Conservation (phyloP, 164 flowering plant genomes). For the Nelumbo lutea region DNA sequence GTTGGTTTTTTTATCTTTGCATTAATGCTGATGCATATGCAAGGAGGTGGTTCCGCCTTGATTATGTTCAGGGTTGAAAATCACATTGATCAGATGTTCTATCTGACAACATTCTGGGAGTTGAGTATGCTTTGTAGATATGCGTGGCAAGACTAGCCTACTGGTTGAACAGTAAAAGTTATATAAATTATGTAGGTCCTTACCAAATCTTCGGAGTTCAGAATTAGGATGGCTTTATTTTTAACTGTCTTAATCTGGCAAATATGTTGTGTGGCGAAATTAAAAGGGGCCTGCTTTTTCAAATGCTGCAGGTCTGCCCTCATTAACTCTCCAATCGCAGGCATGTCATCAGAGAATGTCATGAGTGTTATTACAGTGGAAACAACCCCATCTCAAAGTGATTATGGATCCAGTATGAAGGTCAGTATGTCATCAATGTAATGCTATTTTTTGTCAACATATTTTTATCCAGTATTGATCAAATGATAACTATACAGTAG, state of each 20-base stretch:
- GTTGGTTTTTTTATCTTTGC: too few species aligned
- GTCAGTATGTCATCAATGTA: constrained; percentile 19
- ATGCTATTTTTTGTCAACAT: not conserved
- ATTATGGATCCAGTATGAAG: constrained; percentile 42
- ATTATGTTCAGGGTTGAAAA: not conserved
- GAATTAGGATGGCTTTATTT: not conserved
- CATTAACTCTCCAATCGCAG: constrained; percentile 28
- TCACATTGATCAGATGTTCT: too few species aligned
- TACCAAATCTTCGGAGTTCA: not conserved
- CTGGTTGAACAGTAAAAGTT: not conserved
- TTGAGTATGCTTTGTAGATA: not conserved
- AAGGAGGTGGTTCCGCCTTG: not conserved
- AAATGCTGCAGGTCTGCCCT: constrained; percentile 51
- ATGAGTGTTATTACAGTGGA: constrained; percentile 32
- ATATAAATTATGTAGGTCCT: not conserved
- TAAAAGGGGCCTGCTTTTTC: not conserved
- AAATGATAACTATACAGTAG: too few species aligned
- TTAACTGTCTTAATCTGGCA: not conserved
- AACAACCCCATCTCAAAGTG: constrained; percentile 38
- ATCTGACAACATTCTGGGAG: too few species aligned
- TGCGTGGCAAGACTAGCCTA: not conserved
- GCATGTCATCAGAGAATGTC: constrained; percentile 47
- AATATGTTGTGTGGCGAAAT: not conserved
- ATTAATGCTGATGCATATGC: too few species aligned
- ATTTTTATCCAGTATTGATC: not conserved